Evolutionary conservation across 768 basidiomycete genomes (phyloP).

Genomic region (Gloeostereum incarnatum): DNA sequence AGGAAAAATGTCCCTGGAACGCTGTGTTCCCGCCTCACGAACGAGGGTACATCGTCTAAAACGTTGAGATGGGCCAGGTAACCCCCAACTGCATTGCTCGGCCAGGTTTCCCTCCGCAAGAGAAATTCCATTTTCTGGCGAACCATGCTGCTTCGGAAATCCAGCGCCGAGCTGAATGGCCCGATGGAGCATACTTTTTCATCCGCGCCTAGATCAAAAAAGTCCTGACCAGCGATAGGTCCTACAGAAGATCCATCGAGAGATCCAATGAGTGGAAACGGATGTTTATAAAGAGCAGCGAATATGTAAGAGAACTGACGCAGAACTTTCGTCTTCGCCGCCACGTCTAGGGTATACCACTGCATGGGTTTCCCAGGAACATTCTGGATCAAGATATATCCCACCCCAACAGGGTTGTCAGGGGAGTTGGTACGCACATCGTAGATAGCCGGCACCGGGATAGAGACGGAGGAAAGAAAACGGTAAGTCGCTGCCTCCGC

Average conservation of each 20-base stretch:
- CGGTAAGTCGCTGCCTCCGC: background rate
- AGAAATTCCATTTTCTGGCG: background rate
- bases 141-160: background rate
- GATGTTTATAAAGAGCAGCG: background rate
- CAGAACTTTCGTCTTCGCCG: background rate
- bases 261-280: background rate
- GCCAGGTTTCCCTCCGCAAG: background rate
- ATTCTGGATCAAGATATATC: background rate
- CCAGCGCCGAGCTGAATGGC: background rate
- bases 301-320: background rate
- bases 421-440: no score
- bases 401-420: background rate
- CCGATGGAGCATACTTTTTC: background rate
- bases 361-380: background rate
- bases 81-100: background rate
- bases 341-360: background rate
- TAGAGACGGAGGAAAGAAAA: background rate
- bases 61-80: background rate
- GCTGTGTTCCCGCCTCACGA: background rate
- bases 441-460: background rate
- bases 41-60: background rate
- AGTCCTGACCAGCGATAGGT: background rate
- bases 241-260: background rate
- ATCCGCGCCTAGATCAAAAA: background rate
- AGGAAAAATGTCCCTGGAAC: constrained; percentile 2